Evolutionary conservation across 345 rosid species (phyloP).

Genomic region (Turritis glabra): DNA sequence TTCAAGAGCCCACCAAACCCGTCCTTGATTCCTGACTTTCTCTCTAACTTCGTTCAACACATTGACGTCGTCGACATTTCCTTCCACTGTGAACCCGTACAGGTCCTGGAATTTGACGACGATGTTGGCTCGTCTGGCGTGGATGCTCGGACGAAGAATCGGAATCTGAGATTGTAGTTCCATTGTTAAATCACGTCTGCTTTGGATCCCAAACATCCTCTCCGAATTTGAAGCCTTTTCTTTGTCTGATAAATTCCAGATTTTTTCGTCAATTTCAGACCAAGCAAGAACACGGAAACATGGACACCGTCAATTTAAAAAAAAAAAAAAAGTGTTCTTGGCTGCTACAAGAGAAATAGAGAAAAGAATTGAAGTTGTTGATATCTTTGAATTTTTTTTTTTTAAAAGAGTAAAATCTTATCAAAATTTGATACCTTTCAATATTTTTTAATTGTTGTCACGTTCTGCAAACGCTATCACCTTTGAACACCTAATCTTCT

Average conservation of each 20-base stretch:
- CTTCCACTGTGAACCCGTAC: constrained; percentile 92
- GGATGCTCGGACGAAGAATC: constrained; percentile 92
- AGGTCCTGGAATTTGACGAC: constrained; percentile 92
- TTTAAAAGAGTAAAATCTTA: constrained; percentile 11
- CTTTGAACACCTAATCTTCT: constrained; percentile 31
- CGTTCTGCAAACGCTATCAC: constrained; percentile 38
- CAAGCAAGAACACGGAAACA: constrained; percentile 40
- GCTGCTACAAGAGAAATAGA: constrained; percentile 8
- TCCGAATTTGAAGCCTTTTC: not conserved
- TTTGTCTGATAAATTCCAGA: constrained; percentile 2
- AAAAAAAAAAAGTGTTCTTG: not conserved
- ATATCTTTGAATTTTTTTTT: not conserved
- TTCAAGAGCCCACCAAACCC: constrained; percentile 98
- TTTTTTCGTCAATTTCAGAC: constrained; percentile 40
- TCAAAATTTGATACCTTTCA: constrained; percentile 26
- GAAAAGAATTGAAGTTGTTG: not conserved
- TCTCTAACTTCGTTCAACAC: constrained; percentile 93
- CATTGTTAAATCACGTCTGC: constrained; percentile 63
- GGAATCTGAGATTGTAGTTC: constrained; percentile 80
- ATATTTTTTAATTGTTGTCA: constrained; percentile 36
- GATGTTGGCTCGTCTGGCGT: constrained; percentile 89
- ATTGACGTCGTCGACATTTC: constrained; percentile 98
- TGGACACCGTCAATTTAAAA: constrained; percentile 50
- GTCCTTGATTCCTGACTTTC: constrained; percentile 92
- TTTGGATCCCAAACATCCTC: constrained; percentile 65